Evolutionary conservation across 306 rosid species (phyloP), one percentile per base, ranked within the genome.

Genomic region (Pachyrhizus erosus): DNA sequence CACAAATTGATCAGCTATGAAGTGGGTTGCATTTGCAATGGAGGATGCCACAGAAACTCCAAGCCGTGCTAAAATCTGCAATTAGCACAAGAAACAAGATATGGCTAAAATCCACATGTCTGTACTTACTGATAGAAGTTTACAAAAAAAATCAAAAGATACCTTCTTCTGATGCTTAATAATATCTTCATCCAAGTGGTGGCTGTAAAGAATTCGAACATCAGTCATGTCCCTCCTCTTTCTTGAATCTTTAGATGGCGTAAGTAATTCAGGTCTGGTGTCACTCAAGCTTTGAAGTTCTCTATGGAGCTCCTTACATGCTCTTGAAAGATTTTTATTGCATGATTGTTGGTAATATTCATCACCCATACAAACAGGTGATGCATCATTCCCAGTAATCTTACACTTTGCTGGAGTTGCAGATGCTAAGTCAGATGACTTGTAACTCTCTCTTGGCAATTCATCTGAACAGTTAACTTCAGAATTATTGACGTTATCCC

Each of bases 81-180:
- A 87, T 37, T 73, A 86, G 77, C 54, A 83, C 34, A 87, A 49
- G 67, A 83, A 70, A 82, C 67, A 66, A 82, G 67, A 83, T 70
- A 61, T 52, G 54, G 66, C 45, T 79, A 57, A 78, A 73, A 79
- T 42, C 80, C 68, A 65, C 42, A 45, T 48, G 34, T 43, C 64
- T 37, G 62, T 18, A 66, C 60, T 65, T 48, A 27, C 49, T 37
- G 33, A 80, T 18, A 58, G 54, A 42, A 76, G 20, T 49, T 65
- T 45, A 37, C 18, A 34, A 31, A 45, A 87, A 54, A 39, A 15
- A 43, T 64, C 31, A 84, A 40, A 62, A 46, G 26, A 33, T 87
- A 96, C 99, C 98, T 92, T 96, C 87, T 93, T 92, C 86, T 96
- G 99, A 82, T 82, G 92, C 88, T 89, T 96, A 80, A 92, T 75